Evolutionary conservation across 129 eudicot genomes (phyloP), one percentile per base, ranked within the genome.

Genomic region (Lactuca saligna): DNA sequence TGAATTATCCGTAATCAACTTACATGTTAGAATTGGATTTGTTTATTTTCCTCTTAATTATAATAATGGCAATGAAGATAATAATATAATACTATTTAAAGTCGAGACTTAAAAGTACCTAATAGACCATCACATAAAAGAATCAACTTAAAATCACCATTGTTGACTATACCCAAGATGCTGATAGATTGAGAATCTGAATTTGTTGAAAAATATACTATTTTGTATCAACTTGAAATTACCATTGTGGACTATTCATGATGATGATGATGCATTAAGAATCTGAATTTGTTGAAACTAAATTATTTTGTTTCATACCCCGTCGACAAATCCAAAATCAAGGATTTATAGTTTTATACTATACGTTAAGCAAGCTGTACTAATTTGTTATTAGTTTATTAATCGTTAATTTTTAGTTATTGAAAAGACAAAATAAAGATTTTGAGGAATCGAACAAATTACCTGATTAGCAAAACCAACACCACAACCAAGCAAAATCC

Each of bases 401-500:
- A 64, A 41, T 37, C 57, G 32, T 38, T 51, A 57, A 34, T 17
- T 12, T 15, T 25, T 33, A 61, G 8, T 56, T 61, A 37, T 51
- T 57, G 14, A 41, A 54, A 13, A 64, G 9, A 63, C 17, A 20
- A 61, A 42, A 41, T 4, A 29, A n/a, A 42, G 32, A 54, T 50
- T 9, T 16, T 9, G 64, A 73, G 70, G 17, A 68, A 53, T 8
- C 29, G 29, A 3, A 46, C 51, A 46, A 46, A 42, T 5, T 39
- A 42, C 99, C 96, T 94, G 97, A 74, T 94, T 94, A 42, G 96
- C 99, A 48, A 94, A 94, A 68, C 99, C 99, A 49, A 94, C 97
- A 0, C 99, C 99, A 77, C 93, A 89, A 10, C 99, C 99, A 72
- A 94, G 96, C 42, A 81, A 72, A 48, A 94, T 87, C 60, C 99